Conservation (phyloP, 1,284 basidiomycete species). For the Ustilago lituana region DNA sequence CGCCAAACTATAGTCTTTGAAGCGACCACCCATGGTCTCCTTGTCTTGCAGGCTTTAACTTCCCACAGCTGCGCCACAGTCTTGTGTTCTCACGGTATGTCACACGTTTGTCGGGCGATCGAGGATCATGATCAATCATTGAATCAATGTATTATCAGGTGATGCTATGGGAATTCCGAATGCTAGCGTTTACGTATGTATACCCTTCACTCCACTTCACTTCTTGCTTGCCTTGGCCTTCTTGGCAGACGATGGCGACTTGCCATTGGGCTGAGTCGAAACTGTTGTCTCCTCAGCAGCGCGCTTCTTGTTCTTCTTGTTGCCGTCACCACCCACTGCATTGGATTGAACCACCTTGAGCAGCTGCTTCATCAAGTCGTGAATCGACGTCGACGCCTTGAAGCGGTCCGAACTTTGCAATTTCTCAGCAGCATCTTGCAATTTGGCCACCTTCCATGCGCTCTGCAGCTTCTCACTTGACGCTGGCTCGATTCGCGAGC, state of each 20-base stretch:
- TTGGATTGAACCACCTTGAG: constrained; percentile 55
- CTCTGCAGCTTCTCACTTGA: constrained; percentile 19
- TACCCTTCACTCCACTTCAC: constrained; percentile 8
- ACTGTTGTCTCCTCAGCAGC: constrained; percentile 16
- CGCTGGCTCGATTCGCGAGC: constrained; percentile 69
- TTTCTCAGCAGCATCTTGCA: constrained; percentile 32
- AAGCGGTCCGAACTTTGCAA: constrained; percentile 42
- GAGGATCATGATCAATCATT: too few species aligned
- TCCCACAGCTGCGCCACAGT: too few species aligned
- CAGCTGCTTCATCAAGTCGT: constrained; percentile 72
- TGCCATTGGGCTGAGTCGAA: constrained; percentile 4
- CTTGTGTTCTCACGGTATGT: too few species aligned
- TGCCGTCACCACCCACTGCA: constrained; percentile 18
- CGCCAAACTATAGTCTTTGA: too few species aligned
- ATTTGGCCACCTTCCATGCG: constrained; percentile 68
- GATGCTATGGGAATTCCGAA: background rate
- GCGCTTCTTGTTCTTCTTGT: constrained; percentile 39
- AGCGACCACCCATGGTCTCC: too few species aligned
- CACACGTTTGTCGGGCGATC: too few species aligned
- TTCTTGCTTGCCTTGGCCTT: constrained; percentile 41
- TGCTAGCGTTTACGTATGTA: too few species aligned
- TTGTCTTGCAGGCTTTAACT: too few species aligned
- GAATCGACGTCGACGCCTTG: constrained; percentile 68
- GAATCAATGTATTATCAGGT: background rate
- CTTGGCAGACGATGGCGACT: constrained; percentile 27